Base-by-base conservation (phyloP, 2,329 filamentous ascomycete species). In the Huntiella bhutanensis region DNA sequence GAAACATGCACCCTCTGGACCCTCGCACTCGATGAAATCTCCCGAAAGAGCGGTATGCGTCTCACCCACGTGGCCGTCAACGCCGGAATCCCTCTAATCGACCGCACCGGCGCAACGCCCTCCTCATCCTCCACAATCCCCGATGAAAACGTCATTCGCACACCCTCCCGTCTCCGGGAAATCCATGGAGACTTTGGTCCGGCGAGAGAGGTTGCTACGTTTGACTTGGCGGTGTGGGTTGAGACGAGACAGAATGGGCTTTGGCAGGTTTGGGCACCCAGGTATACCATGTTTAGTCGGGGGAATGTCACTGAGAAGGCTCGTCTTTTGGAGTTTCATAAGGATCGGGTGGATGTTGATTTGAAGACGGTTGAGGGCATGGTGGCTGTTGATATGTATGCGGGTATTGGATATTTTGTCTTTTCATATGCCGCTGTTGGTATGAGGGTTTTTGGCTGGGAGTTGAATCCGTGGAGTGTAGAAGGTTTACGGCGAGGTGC, bases 241-340 rank as follows among this genome's bases (percentile, higher is more conserved):
- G 72, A 69, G 10, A 78, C 80, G 4, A 74, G 70, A 45, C 86
- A 94, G 58, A 83, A 85, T 56, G 81, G 80, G 2, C 81, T 96
- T 49, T 62, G 66, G 33, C 88, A 96, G 63, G 78, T 72, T 2
- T 96, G 87, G 87, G 82, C 86, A 1, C 88, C 88, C 11, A 63
- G 78, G 1, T 87, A 85, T 68, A 93, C 86, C 19, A 95, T 95
- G 87, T 96, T 96, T 59, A 86, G 80, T 51, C 73, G 86, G 1
- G 87, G 88, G 3, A 96, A 95, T 60, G 68, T 95, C 49, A 81
- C 77, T 43, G 88, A 96, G 62, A 96, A 95, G 59, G 77, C 81
- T 0, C 68, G 88, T 10, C 62, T 95, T 1, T 61, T 93, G 4
- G 58, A 56, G 0, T 77, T 77, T 53, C 62, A 63, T 49, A 33